Evolutionary conservation across 2,329 filamentous ascomycete genomes (phyloP).

Genomic region (Colletotrichum tropicale): DNA sequence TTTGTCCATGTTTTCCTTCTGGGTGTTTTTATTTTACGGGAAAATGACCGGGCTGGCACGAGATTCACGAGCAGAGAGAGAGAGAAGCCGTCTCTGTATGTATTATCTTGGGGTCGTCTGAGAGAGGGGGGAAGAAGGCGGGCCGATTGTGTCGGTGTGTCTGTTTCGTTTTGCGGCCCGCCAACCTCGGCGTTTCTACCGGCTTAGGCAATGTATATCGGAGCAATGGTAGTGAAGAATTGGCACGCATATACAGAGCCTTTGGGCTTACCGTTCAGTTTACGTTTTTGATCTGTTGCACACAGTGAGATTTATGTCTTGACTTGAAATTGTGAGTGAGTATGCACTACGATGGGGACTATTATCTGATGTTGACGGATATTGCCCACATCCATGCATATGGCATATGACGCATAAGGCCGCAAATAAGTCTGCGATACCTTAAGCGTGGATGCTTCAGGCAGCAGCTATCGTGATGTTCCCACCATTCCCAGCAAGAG

Average conservation of each 20-base stretch:
- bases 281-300: background rate
- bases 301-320: background rate
- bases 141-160: background rate
- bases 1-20: slow-evolving; percentile 9
- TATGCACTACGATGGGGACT: no score
- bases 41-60: slow-evolving; percentile 15
- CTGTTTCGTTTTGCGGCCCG: background rate
- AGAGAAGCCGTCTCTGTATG: slow-evolving; percentile 3
- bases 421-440: no score
- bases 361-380: background rate
- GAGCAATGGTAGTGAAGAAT: slow-evolving; percentile 11
- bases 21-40: background rate
- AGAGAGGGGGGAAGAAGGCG: background rate
- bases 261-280: background rate
- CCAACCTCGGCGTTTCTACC: background rate
- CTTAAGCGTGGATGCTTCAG: no score
- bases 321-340: background rate
- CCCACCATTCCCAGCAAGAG: no score
- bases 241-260: slow-evolving; percentile 13
- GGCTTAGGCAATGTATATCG: slow-evolving; percentile 4
- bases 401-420: no score
- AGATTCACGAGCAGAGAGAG: slow-evolving; percentile 16
- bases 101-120: slow-evolving; percentile 13
- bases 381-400: background rate
- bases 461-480: no score